A percentile compares a stretch with the other conserved stretches of the same genome.
Evolutionary conservation across 495 filamentous ascomycete genomes (phyloP).

Genomic region (Cetradonia linearis): DNA sequence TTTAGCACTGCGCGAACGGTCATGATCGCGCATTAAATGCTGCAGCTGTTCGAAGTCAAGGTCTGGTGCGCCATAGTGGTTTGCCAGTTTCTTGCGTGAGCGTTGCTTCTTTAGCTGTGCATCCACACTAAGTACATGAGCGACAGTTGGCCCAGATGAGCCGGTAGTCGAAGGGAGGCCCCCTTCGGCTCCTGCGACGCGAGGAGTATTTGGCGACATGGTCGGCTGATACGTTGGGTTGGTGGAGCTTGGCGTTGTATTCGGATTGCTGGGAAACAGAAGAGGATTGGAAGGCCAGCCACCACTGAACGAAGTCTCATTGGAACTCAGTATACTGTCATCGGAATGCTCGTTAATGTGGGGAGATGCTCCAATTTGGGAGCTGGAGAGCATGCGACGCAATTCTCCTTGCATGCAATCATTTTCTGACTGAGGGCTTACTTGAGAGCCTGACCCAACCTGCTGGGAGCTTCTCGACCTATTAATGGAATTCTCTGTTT

Average conservation of each 20-base stretch:
- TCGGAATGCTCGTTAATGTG: neutral
- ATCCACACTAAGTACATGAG: neutral
- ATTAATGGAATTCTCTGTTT: neutral
- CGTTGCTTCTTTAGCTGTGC: neutral
- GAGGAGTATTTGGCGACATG: neutral
- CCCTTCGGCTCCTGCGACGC: neutral
- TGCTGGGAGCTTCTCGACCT: neutral
- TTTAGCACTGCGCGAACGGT: neutral
- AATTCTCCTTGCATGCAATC: neutral
- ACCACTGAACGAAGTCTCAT: neutral
- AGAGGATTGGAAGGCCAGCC: neutral
- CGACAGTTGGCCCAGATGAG: neutral
- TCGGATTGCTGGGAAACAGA: neutral
- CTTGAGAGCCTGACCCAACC: neutral
- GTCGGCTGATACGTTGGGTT: neutral
- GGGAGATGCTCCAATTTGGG: neutral
- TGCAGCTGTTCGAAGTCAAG: neutral
- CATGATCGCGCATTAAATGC: neutral
- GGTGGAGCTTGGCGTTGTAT: neutral
- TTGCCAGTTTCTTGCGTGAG: neutral
- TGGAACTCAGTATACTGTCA: neutral
- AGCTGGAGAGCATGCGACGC: neutral
- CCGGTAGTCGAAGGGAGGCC: neutral
- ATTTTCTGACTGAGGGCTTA: neutral
- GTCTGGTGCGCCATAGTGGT: slow-evolving; percentile 4